Base-by-base conservation (phyloP, 306 rosid species). In the Crotalaria pallida region DNA sequence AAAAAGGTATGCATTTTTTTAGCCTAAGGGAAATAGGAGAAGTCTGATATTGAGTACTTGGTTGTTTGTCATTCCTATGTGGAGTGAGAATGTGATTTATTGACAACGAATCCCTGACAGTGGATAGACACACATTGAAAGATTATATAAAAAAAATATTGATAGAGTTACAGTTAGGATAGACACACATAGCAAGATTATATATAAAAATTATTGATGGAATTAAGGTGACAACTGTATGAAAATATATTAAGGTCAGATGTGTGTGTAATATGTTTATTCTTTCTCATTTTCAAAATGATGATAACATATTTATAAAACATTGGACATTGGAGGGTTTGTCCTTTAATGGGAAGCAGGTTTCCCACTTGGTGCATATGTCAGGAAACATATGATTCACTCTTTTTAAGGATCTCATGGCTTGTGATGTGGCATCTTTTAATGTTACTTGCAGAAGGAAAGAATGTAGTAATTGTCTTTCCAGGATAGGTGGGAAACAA, bases 1-100 rank as follows among this genome's bases (percentile, higher is more conserved):
- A 93, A 88, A 80, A 91, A 92, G 96, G 98, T 86, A 66, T 13
- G 53, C 21, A 41, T 21, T 60, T n/a, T 71, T 62, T 36, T 43
- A 47, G 53, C 33, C 8, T 7, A 29, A 55, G 6, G 6, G 9
- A 13, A 27, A 72, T 24, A 1, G 44, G 51, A 27, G 4, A 38
- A 21, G 44, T 13, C 16, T 27, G 10, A 58, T 23, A 21, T 55
- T 24, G 16, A 41, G 7, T 34, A 36, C 15, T 4, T 5, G 36
- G 24, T 36, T 69, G 68, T 27, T 3, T 33, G 26, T 13, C 17
- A 15, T 26, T 1, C 50, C 21, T 33, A 11, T 7, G 10, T 10
- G 29, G 18, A 19, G 31, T 41, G 49, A 50, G 50, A 9, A 29
- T 53, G 7, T 59, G 10, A 45, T 18, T 15, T 41, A 29, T 43